These are phyloP conservation scores for Sisymbrium irio DNA, from an alignment of 345 rosid species.

Conservation along the genomic window DNA sequence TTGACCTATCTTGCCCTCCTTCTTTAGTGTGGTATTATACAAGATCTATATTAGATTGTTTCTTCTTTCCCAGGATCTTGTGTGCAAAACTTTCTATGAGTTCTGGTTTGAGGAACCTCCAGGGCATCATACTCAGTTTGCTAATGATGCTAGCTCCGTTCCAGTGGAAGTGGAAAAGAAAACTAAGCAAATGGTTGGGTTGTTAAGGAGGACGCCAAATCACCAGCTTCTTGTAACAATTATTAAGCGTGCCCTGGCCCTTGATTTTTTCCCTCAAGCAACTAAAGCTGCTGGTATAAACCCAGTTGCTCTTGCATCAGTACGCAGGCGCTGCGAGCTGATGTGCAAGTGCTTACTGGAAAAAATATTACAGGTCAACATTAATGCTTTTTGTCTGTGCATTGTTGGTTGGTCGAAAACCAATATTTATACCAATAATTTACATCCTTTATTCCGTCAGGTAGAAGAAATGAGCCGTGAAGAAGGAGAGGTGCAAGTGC, in stretches of 20 bases:
- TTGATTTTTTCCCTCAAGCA: constrained; percentile 93
- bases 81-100: constrained; percentile 97
- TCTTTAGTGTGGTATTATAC: constrained; percentile 7
- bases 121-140: constrained; percentile 60
- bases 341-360: constrained; percentile 98
- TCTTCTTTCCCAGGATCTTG: constrained; percentile 68
- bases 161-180: constrained; percentile 85
- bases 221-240: constrained; percentile 87
- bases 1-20: neutral
- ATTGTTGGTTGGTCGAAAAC: constrained; percentile 20
- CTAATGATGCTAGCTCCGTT: constrained; percentile 83
- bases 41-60: constrained; percentile 7
- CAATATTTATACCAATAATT: constrained; percentile 17
- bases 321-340: constrained; percentile 87
- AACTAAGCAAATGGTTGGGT: constrained; percentile 96
- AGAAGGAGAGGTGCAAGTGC: constrained; percentile 61
- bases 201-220: constrained; percentile 71
- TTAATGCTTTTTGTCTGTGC: neutral
- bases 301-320: constrained; percentile 78
- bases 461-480: constrained; percentile 77
- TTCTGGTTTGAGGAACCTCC: constrained; percentile 98
- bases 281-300: constrained; percentile 96
- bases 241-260: constrained; percentile 83
- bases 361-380: constrained; percentile 85
- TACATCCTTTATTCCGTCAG: constrained; percentile 39